Conservation (phyloP, 106 monocot genomes). For the Dendrobium catenatum region DNA sequence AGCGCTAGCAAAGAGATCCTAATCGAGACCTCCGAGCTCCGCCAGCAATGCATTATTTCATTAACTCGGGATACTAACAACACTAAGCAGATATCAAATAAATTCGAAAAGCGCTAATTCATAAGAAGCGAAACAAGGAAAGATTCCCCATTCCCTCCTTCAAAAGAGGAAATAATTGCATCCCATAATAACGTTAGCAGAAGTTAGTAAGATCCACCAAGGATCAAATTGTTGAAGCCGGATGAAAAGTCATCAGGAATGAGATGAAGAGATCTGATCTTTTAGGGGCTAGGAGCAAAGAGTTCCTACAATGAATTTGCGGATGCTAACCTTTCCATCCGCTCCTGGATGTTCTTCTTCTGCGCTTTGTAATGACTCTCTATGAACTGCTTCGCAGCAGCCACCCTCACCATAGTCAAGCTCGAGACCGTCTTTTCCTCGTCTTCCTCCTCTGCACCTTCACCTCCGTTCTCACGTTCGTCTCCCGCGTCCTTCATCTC, state of each 20-base stretch:
- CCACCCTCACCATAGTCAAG: constrained; percentile 66
- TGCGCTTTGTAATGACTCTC: constrained; percentile 75
- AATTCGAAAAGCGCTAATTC: background rate
- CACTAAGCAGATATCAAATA: background rate
- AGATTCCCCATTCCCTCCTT: background rate
- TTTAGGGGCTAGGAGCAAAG: background rate
- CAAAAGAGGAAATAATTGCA: background rate
- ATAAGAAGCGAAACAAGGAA: background rate
- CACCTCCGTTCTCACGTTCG: constrained; percentile 2
- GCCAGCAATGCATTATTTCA: background rate
- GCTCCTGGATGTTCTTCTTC: constrained; percentile 66
- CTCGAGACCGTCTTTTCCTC: constrained; percentile 50
- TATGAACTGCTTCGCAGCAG: constrained; percentile 65
- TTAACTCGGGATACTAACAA: background rate
- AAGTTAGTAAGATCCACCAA: background rate
- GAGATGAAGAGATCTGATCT: background rate
- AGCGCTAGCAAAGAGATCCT: background rate
- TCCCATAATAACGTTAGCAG: background rate
- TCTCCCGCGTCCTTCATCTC: constrained; percentile 6
- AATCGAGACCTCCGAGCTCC: background rate
- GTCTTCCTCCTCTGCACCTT: constrained; percentile 9
- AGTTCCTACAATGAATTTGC: background rate
- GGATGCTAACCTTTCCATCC: constrained; percentile 45
- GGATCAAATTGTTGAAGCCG: background rate
- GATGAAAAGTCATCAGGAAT: background rate